A percentile compares a stretch with the other conserved stretches of the same genome.
Evolutionary conservation across 495 filamentous ascomycete species (phyloP).

Genomic region (Neurospora sp.): DNA sequence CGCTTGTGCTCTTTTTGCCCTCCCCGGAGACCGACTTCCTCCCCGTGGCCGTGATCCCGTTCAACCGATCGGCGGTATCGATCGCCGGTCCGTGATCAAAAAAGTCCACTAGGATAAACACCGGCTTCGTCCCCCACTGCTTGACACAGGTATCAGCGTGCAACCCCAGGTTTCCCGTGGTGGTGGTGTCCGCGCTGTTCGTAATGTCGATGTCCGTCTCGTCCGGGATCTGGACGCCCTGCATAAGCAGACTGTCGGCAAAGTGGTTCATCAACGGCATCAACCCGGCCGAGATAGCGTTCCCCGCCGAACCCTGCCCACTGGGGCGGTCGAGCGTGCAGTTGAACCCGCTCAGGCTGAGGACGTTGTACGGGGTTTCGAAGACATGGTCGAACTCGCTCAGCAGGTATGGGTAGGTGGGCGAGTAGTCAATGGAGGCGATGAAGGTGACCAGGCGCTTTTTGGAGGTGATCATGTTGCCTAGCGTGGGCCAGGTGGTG

Average conservation of each 20-base stretch:
- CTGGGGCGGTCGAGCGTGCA: conserved; percentile 57
- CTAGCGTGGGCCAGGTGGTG: conserved; percentile 53
- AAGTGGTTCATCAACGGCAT: conserved; percentile 69
- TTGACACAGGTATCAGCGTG: conserved; percentile 43
- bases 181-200: conserved; percentile 39
- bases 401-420: conserved; percentile 50
- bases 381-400: conserved; percentile 62
- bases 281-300: conserved; percentile 33
- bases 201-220: conserved; percentile 41
- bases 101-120: conserved; percentile 59
- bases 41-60: conserved; percentile 38
- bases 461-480: conserved; percentile 47
- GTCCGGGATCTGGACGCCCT: conserved; percentile 49
- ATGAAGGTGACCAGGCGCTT: conserved; percentile 56
- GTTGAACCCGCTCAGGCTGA: conserved; percentile 38
- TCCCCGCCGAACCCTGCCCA: conserved; percentile 25
- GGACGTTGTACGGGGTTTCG: conserved; percentile 58
- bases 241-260: conserved; percentile 47
- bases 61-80: conserved; percentile 44
- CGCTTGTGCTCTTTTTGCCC: neutral
- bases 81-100: conserved; percentile 53
- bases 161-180: conserved; percentile 45
- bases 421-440: conserved; percentile 41
- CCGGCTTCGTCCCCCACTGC: conserved; percentile 44
- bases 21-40: neutral